These are phyloP conservation scores for Phytophthora crassamura DNA, from an alignment of 352 stramenopile species.

Conservation along the genomic window DNA sequence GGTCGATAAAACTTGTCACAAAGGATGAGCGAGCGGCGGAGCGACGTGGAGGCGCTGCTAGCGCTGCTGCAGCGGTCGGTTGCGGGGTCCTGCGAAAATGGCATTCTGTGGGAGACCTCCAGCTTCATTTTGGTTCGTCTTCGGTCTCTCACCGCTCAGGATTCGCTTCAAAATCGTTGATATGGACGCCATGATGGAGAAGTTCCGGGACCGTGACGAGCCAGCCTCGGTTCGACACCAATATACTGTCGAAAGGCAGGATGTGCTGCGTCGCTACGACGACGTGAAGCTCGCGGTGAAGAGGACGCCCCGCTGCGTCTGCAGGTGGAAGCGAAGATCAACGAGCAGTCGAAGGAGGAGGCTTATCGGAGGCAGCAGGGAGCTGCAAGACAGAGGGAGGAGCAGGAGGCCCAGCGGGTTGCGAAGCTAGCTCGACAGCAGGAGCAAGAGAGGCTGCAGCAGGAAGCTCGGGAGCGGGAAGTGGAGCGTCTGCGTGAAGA, in stretches of 20 bases:
- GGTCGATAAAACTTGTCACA: background rate
- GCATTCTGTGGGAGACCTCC: conserved; percentile 22
- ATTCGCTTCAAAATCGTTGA: conserved; percentile 10
- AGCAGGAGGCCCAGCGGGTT: conserved; percentile 22
- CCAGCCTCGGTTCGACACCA: conserved; percentile 73
- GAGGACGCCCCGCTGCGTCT: conserved; percentile 35
- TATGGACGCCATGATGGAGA: conserved; percentile 44
- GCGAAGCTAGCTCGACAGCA: conserved; percentile 23
- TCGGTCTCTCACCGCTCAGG: background rate
- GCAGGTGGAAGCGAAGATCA: conserved; percentile 28
- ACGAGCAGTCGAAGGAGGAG: conserved; percentile 21
- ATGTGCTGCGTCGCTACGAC: conserved; percentile 63
- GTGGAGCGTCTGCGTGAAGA: conserved; percentile 24
- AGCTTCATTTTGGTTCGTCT: conserved; percentile 42
- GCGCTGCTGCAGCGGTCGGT: conserved; percentile 32
- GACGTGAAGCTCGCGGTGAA: conserved; percentile 39
- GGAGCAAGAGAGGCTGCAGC: conserved; percentile 27
- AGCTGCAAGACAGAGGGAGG: conserved; percentile 13
- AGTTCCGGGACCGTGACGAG: conserved; percentile 73
- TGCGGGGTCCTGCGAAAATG: background rate
- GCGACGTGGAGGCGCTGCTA: conserved; percentile 52
- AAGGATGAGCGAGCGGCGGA: conserved; percentile 55
- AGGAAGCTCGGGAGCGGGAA: conserved; percentile 22
- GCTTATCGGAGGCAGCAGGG: conserved; percentile 11
- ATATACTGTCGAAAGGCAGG: conserved; percentile 70